Evolutionary conservation across 2,329 filamentous ascomycete genomes (phyloP), one percentile per base, ranked within the genome.

Genomic region (Ophiostoma novo-ulmi): DNA sequence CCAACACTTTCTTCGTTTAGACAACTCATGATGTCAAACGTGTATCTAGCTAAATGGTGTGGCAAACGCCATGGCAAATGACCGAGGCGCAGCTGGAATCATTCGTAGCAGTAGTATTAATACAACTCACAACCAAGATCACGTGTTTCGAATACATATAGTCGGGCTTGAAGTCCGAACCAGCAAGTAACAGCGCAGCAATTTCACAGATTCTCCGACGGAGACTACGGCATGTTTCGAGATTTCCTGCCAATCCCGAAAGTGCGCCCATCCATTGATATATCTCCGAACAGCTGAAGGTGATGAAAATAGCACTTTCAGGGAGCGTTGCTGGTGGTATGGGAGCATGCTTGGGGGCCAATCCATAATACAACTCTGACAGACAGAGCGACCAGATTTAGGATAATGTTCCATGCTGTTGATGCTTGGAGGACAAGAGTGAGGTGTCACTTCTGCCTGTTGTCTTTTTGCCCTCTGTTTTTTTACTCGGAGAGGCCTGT

Each of bases 341-440:
- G 17, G 14, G 17, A 31, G n/a, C 10, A 58, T 58, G 52, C 52
- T 26, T 58, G 52, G 52, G 52, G 52, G 52, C 11, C n/a, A n/a
- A n/a, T n/a, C n/a, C n/a, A n/a, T 17, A 58, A 58, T 58, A 26
- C 52, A 26, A 58, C 52, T 22, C 52, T 58, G 52, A 58, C 52
- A 58, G 22, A 13, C 52, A 44, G 48, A 26, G n/a, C 52, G 13
- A 22, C 52, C n/a, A 58, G 22, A 58, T 26, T 58, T 10, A 7
- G 11, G 52, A 58, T 6, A 58, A 26, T 58, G 52, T 58, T n/a
- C 10, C 52, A 58, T 58, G 52, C 52, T n/a, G 5, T 58, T 26
- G 3, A 58, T 26, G n/a, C n/a, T n/a, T 13, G 52, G 52, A 58
- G 22, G n/a, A n/a, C 14, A n/a, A 17, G 44, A 48, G 22, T 58